These are phyloP conservation scores for Decorospora gaudefroyi DNA, from an alignment of 2,329 filamentous ascomycete species.

Conservation along the genomic window DNA sequence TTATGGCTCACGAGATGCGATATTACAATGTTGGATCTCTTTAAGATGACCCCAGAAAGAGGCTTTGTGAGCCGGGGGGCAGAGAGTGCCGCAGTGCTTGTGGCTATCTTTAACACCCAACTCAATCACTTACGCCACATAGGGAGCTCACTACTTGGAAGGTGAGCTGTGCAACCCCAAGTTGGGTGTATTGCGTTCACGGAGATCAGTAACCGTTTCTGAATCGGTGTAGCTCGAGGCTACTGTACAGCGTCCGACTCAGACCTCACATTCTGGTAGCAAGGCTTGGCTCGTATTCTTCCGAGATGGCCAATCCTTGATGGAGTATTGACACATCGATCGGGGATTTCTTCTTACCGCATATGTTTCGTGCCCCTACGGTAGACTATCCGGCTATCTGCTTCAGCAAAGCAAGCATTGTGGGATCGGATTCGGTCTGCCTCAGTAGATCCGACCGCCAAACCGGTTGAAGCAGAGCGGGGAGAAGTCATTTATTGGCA, in stretches of 20 bases:
- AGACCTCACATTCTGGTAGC: conserved; percentile 18
- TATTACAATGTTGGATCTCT: conserved; percentile 14
- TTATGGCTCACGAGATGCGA: conserved; percentile 24
- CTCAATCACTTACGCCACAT: background rate
- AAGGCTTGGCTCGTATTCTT: conserved; percentile 2
- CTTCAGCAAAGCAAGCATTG: background rate
- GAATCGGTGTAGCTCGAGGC: conserved; percentile 17
- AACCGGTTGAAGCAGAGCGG: too few species aligned
- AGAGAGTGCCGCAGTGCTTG: background rate
- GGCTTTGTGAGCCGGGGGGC: background rate
- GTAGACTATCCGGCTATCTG: background rate
- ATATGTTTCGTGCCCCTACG: background rate
- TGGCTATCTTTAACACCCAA: background rate
- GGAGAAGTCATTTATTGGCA: too few species aligned
- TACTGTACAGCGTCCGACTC: conserved; percentile 8
- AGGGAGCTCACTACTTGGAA: conserved; percentile 7
- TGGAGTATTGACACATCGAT: background rate
- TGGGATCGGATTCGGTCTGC: background rate
- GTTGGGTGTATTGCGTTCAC: conserved; percentile 20
- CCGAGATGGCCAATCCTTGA: background rate
- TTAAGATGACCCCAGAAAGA: conserved; percentile 7
- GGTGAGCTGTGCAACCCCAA: conserved; percentile 19
- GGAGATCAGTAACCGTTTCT: conserved; percentile 33
- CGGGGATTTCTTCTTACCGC: background rate
- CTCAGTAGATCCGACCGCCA: background rate